phyloP scores from a whole-genome alignment of 78 protist genomes.

The Chrysochromulina tobinii region DNA sequence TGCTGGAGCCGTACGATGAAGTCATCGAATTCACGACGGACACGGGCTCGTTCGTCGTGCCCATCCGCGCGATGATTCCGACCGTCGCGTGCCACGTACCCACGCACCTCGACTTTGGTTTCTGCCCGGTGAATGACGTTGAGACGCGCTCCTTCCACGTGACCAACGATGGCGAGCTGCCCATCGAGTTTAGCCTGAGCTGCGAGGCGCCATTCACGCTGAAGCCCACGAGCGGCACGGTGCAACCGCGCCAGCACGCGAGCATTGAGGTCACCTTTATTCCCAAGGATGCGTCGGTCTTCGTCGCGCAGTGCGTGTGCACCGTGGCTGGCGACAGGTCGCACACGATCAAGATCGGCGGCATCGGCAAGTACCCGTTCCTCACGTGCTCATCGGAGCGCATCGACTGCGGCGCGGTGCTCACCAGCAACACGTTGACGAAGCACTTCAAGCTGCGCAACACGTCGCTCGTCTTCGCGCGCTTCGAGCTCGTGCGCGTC shows the following conservation, averaged over 20 bases:
- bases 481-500: neutral
- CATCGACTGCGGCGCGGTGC: neutral
- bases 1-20: slow-evolving; percentile 19
- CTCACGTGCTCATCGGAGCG: neutral
- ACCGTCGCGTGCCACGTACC: neutral
- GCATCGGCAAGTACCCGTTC: slow-evolving; percentile 36
- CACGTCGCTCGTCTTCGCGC: neutral
- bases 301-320: neutral
- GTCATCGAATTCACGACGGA: neutral
- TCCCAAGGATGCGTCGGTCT: neutral
- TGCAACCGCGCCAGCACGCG: neutral
- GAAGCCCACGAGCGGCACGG: neutral
- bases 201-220: neutral
- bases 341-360: neutral
- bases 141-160: neutral
- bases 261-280: neutral
- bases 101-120: slow-evolving; percentile 12
- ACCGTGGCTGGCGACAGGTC: too few relatives aligned
- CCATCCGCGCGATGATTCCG: neutral
- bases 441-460: neutral
- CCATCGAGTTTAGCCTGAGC: neutral
- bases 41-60: slow-evolving; percentile 10
- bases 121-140: neutral
- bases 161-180: slow-evolving; percentile 3
- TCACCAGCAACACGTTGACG: too few relatives aligned